A percentile compares a stretch with the other conserved stretches of the same genome.
Conservation (phyloP, 495 filamentous ascomycete species). For the Pseudomonodictys pantanalensis region DNA sequence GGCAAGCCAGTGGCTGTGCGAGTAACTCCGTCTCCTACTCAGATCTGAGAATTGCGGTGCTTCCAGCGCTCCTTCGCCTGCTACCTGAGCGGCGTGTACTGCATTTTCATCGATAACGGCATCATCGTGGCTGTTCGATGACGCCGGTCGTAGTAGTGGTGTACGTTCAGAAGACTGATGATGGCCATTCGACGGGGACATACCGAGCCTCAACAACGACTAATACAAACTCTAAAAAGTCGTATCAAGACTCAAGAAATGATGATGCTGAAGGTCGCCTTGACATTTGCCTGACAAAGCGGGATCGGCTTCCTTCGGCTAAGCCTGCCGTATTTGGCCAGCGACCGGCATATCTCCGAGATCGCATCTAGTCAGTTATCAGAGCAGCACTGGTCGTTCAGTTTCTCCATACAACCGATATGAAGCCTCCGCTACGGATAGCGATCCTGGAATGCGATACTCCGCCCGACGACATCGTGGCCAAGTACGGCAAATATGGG, state of each 20-base stretch:
- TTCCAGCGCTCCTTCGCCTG: conserved; percentile 10
- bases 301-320: neutral
- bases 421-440: conserved; percentile 63
- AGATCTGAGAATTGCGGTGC: neutral
- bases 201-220: no score
- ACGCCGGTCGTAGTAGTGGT: conserved; percentile 14
- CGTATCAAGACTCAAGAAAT: no score
- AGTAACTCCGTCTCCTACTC: conserved; percentile 13
- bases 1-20: conserved; percentile 30
- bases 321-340: neutral
- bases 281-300: neutral
- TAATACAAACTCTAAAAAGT: no score
- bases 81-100: neutral
- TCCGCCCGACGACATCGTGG: conserved; percentile 54
- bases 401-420: conserved; percentile 4
- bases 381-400: no score
- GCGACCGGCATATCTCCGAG: neutral
- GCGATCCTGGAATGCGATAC: conserved; percentile 83
- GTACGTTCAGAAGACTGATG: conserved; percentile 18
- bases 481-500: conserved; percentile 68
- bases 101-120: conserved; percentile 16
- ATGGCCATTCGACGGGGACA: no score
- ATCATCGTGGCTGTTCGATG: conserved; percentile 1
- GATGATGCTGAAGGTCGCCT: neutral
- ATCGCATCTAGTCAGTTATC: conserved; percentile 4